Conservation (phyloP, 2,329 filamentous ascomycete genomes). For the Fusarium luffae region DNA sequence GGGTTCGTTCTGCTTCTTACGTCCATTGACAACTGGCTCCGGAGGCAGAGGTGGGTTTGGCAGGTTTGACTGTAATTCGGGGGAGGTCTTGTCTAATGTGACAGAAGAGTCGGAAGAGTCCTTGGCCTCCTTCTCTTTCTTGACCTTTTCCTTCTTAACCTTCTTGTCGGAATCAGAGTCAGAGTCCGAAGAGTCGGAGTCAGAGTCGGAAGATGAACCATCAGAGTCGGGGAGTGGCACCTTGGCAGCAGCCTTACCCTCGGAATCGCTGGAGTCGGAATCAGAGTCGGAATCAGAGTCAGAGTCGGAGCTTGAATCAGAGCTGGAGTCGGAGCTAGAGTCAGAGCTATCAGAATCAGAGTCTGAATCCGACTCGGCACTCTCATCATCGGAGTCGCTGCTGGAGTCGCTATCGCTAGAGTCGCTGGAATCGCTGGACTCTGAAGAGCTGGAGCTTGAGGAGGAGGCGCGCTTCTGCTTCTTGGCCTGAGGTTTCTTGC, state of each 20-base stretch:
- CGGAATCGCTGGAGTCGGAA: slow-evolving; percentile 52
- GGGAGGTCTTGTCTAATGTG: slow-evolving; percentile 65
- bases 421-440: slow-evolving; percentile 42
- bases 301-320: slow-evolving; percentile 44
- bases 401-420: slow-evolving; percentile 45
- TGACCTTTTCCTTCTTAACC: slow-evolving; percentile 39
- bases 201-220: slow-evolving; percentile 47
- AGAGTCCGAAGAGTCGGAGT: slow-evolving; percentile 50
- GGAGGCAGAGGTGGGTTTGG: slow-evolving; percentile 64
- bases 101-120: slow-evolving; percentile 58
- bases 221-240: slow-evolving; percentile 58
- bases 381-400: slow-evolving; percentile 50
- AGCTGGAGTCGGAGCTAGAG: slow-evolving; percentile 45
- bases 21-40: slow-evolving; percentile 53
- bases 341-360: slow-evolving; percentile 43
- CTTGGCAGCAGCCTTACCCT: slow-evolving; percentile 52
- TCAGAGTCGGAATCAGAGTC: slow-evolving; percentile 53
- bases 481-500: slow-evolving; percentile 62
- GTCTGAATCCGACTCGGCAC: slow-evolving; percentile 51
- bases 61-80: slow-evolving; percentile 47
- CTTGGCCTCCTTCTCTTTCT: slow-evolving; percentile 40
- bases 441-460: slow-evolving; percentile 26
- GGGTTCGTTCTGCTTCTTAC: slow-evolving; percentile 70
- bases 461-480: slow-evolving; percentile 57
- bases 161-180: slow-evolving; percentile 45